Percentiles rank a stretch among this genome's conserved stretches.
Evolutionary conservation across 768 basidiomycete species (phyloP).

Genomic region (Trametes gibbosa): DNA sequence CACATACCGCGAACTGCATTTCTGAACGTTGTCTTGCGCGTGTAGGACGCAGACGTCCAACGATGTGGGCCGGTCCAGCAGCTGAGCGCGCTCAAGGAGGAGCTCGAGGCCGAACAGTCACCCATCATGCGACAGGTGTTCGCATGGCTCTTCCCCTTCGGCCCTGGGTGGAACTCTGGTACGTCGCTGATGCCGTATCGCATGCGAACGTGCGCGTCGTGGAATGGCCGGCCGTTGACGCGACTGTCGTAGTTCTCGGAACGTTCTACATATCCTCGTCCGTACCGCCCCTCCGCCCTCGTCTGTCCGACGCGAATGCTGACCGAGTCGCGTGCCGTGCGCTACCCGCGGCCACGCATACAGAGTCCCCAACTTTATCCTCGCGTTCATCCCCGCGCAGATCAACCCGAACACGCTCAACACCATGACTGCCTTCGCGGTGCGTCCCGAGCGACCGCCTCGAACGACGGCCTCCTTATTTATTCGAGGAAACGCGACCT

Average conservation of each 20-base stretch:
- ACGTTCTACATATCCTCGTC: constrained; percentile 98
- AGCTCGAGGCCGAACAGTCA: constrained; percentile 61
- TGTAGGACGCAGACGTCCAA: constrained; percentile 44
- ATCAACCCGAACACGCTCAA: constrained; percentile 84
- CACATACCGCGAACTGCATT: background rate
- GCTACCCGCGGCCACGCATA: constrained; percentile 21
- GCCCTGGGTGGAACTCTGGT: constrained; percentile 85
- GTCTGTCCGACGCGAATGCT: constrained; percentile 18
- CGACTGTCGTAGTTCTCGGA: constrained; percentile 55
- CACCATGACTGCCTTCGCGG: constrained; percentile 93
- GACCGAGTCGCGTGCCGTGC: constrained; percentile 19
- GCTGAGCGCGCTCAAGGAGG: constrained; percentile 58
- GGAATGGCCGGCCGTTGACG: constrained; percentile 1
- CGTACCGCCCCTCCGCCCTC: constrained; percentile 33
- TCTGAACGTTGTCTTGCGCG: background rate
- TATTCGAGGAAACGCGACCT: background rate
- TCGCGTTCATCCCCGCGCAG: constrained; percentile 89
- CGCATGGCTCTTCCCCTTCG: constrained; percentile 82
- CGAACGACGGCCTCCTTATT: background rate
- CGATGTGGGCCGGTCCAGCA: constrained; percentile 40
- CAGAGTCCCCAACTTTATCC: constrained; percentile 92
- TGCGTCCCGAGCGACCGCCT: constrained; percentile 26
- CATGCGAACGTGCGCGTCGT: constrained; percentile 12
- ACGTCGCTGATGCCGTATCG: constrained; percentile 16
- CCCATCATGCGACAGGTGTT: constrained; percentile 80